A percentile compares a stretch with the other conserved stretches of the same genome.
Evolutionary conservation across 257 asterid genomes (phyloP).

Genomic region (Solanum commersonii): DNA sequence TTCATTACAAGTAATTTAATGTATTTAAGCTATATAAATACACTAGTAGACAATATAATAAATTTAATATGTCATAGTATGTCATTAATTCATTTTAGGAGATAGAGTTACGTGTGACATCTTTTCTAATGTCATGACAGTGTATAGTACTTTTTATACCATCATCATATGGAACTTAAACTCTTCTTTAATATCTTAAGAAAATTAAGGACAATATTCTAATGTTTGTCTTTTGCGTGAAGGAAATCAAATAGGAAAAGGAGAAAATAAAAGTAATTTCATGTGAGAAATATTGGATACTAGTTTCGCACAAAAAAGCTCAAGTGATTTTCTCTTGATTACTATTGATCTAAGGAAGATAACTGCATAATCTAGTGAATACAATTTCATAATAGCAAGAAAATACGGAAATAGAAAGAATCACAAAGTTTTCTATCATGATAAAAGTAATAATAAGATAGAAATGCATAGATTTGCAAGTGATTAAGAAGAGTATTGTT

Average conservation of each 20-base stretch:
- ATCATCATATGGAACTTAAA: background rate
- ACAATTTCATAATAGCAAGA: background rate
- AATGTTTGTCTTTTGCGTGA: background rate
- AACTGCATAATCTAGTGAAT: background rate
- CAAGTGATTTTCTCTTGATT: background rate
- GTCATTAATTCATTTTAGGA: background rate
- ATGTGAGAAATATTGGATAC: background rate
- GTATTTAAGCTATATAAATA: background rate
- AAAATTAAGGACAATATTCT: background rate
- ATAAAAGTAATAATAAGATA: background rate
- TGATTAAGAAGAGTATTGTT: background rate
- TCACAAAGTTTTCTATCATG: background rate
- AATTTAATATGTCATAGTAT: background rate
- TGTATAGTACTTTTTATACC: background rate
- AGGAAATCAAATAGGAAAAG: background rate
- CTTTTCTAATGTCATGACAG: background rate
- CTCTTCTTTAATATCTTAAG: background rate
- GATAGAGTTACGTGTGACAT: background rate
- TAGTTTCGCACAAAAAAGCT: background rate
- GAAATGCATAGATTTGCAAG: background rate
- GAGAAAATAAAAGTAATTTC: background rate
- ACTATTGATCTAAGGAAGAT: accelerated
- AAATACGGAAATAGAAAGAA: background rate
- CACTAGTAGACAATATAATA: background rate
- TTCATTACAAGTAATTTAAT: background rate